Percentiles rank a stretch among this genome's conserved stretches.
phyloP scores from a whole-genome alignment of 169 alveolate genomes.

The Babesia gibsoni region DNA sequence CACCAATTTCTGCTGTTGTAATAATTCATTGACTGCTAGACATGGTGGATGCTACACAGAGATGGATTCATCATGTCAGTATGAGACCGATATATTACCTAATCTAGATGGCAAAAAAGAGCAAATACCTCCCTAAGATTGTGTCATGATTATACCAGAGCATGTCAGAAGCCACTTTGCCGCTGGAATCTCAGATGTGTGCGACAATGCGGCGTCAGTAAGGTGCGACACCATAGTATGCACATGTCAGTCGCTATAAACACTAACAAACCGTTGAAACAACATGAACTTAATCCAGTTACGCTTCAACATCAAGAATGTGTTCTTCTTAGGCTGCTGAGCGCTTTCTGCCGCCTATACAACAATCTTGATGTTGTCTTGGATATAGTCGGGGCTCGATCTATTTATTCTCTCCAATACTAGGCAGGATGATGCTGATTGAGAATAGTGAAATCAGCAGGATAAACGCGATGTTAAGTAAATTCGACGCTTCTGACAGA shows the following conservation, averaged over 20 bases:
- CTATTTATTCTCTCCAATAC: neutral
- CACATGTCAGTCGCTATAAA: neutral
- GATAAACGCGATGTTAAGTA: slow-evolving; percentile 34
- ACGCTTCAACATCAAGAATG: slow-evolving; percentile 9
- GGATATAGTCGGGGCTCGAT: neutral
- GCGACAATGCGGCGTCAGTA: neutral
- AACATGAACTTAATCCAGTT: slow-evolving; percentile 3
- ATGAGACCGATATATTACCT: neutral
- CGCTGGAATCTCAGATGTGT: neutral
- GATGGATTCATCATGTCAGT: neutral
- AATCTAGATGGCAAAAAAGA: neutral
- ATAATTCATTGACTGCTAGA: no score
- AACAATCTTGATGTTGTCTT: neutral
- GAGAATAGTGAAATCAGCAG: slow-evolving; percentile 54
- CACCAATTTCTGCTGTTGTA: no score
- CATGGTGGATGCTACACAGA: no score
- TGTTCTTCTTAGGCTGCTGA: slow-evolving; percentile 10
- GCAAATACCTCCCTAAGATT: no score
- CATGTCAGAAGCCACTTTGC: no score
- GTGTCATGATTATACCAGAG: no score
- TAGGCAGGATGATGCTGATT: slow-evolving; percentile 26
- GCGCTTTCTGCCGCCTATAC: neutral
- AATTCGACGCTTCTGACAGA: slow-evolving; percentile 65
- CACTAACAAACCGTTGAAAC: neutral
- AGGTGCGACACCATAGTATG: neutral